Conservation (phyloP, 345 rosid genomes). For the Salix arbutifolia region DNA sequence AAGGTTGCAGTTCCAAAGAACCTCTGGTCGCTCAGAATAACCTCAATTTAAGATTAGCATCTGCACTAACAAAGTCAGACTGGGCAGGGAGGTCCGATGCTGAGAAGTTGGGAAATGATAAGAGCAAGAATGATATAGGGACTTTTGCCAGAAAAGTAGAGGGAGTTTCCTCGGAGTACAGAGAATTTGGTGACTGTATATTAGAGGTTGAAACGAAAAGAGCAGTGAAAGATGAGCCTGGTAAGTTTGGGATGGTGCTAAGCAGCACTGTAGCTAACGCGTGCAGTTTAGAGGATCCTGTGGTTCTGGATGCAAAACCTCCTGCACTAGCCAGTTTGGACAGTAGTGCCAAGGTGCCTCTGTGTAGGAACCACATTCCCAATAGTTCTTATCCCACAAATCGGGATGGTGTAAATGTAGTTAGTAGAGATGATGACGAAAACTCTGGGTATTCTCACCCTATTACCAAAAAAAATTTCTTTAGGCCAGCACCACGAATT, state of each 20-base stretch:
- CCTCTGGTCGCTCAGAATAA: conserved; percentile 33
- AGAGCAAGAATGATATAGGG: conserved; percentile 40
- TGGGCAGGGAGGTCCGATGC: conserved; percentile 39
- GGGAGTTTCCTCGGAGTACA: conserved; percentile 20
- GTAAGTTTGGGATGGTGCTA: conserved; percentile 23
- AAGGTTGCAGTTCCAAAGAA: conserved; percentile 30
- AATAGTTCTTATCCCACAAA: conserved; percentile 32
- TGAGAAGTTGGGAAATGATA: conserved; percentile 36
- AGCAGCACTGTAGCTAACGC: conserved; percentile 24
- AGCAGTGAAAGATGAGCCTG: conserved; percentile 28
- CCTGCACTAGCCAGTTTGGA: conserved; percentile 48
- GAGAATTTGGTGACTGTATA: conserved; percentile 35
- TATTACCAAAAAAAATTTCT: conserved; percentile 45
- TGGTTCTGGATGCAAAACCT: conserved; percentile 55
- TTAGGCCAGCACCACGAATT: conserved; percentile 57
- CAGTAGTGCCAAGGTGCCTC: conserved; percentile 40
- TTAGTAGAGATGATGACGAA: conserved; percentile 85
- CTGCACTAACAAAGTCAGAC: conserved; percentile 41
- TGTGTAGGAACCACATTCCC: conserved; percentile 30
- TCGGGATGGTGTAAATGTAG: conserved; percentile 59
- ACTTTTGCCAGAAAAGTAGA: conserved; percentile 39
- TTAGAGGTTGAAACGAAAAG: conserved; percentile 36
- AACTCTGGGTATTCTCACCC: conserved; percentile 72
- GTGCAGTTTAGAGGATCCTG: conserved; percentile 39
- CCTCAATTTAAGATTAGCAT: conserved; percentile 39